Evolutionary conservation across 1,284 basidiomycete species (phyloP), one percentile per base, ranked within the genome.

Genomic region (Apiotrichum porosum): DNA sequence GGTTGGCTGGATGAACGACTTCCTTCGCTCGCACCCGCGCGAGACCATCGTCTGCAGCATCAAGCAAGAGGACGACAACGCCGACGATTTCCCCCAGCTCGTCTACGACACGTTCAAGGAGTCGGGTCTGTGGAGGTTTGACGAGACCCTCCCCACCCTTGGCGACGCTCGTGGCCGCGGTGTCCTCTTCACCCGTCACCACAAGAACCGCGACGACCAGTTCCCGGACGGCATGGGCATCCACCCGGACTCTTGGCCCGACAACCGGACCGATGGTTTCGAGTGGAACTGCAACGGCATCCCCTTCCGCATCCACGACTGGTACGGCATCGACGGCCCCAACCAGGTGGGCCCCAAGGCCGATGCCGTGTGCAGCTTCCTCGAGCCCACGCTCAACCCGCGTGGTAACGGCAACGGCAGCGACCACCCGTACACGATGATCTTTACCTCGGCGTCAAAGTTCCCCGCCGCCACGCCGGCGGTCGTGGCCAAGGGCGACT

Each of bases 11-110:
- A 63, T 91, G 14, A 76, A 83, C 57, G 57, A 65, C 2, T 93
- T 88, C 70, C 79, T 93, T 30, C 77, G 78, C 9, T 73, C 77
- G 0, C 77, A 83, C 1, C 76, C 72, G 3, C 77, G 76, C 35
- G 89, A 93, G 70, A 85, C 85, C 0, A 68, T 93, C 36, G 78
- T 93, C 31, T 81, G 90, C 73, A 89, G 83, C 12, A 80, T 94
- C 67, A 92, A 93, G 70, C 85, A 92, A 67, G 90, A 93, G 68
- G 83, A 58, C 14, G 65, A 68, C 23, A 52, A 60, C n/a, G 51
- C 51, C 38, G 54, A 58, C 62, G 61, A 55, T 3, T 91, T 91
- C 71, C 85, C 86, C 0, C 59, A 68, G 28, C 68, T 82, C 12
- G 84, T 92, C 13, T 80, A 79, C 42, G 73, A 80, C 33, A 83